These are phyloP conservation scores for Penicillium mononematosum DNA, from an alignment of 495 filamentous ascomycete species.

Conservation along the genomic window DNA sequence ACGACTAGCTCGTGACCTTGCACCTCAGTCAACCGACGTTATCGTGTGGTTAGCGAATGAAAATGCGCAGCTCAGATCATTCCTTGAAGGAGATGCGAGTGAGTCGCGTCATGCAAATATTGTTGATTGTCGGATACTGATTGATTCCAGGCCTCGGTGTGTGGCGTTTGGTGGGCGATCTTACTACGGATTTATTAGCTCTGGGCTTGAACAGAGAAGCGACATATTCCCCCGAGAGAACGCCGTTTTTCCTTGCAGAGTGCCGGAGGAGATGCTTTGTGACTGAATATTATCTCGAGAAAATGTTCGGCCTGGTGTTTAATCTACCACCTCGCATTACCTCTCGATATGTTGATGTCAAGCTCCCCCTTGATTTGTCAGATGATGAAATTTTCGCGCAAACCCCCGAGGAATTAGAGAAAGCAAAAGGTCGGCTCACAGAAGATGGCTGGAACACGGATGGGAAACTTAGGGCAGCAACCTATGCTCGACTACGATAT, in stretches of 20 bases:
- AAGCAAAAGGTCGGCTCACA: constrained; percentile 7
- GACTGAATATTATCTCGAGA: constrained; percentile 23
- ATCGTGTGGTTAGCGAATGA: constrained; percentile 25
- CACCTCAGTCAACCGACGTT: constrained; percentile 19
- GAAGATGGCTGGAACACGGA: constrained; percentile 21
- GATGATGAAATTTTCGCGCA: constrained; percentile 14
- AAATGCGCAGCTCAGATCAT: constrained; percentile 16
- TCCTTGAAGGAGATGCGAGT: constrained; percentile 25
- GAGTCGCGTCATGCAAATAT: constrained; percentile 7
- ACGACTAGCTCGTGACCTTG: constrained; percentile 22
- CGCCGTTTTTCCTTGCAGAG: constrained; percentile 24
- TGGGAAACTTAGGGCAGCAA: constrained; percentile 16
- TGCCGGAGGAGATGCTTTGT: constrained; percentile 18
- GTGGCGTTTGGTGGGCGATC: constrained; percentile 23
- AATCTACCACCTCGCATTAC: constrained; percentile 24
- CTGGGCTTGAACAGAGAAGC: constrained; percentile 22
- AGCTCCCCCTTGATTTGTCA: constrained; percentile 23
- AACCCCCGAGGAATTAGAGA: constrained; percentile 6
- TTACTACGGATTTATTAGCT: constrained; percentile 23
- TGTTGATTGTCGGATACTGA: constrained; percentile 4
- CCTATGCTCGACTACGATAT: constrained; percentile 23
- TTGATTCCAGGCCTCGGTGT: constrained; percentile 18
- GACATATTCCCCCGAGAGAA: constrained; percentile 19
- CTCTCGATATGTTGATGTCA: constrained; percentile 17
- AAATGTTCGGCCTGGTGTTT: constrained; percentile 22